These are phyloP conservation scores for Acer negundo DNA, from an alignment of 345 rosid genomes.

Conservation along the genomic window DNA sequence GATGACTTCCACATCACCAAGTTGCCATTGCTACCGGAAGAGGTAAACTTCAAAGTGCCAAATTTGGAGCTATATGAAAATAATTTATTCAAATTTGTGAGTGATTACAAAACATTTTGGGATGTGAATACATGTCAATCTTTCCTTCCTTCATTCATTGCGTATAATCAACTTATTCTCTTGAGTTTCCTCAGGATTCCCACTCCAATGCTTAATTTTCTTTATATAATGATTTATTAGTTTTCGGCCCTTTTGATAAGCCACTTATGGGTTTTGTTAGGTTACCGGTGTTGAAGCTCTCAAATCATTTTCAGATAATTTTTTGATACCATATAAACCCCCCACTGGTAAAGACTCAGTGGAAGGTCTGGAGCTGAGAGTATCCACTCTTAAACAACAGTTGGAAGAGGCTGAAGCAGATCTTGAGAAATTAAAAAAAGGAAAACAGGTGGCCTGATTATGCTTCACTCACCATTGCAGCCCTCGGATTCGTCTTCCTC, in stretches of 20 bases:
- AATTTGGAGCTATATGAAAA: not conserved
- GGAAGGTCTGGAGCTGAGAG: constrained; percentile 61
- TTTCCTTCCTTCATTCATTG: not conserved
- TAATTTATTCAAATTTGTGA: not conserved
- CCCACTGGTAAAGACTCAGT: constrained; percentile 36
- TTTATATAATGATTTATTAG: not conserved
- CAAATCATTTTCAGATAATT: constrained; percentile 65
- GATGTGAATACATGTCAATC: too few relatives aligned
- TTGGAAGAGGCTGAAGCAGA: constrained; percentile 73
- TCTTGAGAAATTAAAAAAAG: constrained; percentile 61
- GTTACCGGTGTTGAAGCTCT: constrained; percentile 97
- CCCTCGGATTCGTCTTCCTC: not conserved
- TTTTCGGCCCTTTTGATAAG: constrained; percentile 20
- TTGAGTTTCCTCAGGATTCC: not conserved
- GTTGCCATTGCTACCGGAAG: constrained; percentile 92
- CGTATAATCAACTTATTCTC: not conserved
- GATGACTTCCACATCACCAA: constrained; percentile 98
- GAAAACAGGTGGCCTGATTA: constrained; percentile 48
- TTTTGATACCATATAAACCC: constrained; percentile 66
- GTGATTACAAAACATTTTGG: too few relatives aligned
- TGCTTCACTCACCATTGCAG: not conserved
- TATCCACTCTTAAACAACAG: constrained; percentile 50
- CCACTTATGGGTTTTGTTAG: constrained; percentile 36
- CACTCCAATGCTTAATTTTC: too few relatives aligned
- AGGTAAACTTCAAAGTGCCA: constrained; percentile 49